phyloP scores from a whole-genome alignment of 2,329 filamentous ascomycete species.

The Aspergillus hortae region DNA sequence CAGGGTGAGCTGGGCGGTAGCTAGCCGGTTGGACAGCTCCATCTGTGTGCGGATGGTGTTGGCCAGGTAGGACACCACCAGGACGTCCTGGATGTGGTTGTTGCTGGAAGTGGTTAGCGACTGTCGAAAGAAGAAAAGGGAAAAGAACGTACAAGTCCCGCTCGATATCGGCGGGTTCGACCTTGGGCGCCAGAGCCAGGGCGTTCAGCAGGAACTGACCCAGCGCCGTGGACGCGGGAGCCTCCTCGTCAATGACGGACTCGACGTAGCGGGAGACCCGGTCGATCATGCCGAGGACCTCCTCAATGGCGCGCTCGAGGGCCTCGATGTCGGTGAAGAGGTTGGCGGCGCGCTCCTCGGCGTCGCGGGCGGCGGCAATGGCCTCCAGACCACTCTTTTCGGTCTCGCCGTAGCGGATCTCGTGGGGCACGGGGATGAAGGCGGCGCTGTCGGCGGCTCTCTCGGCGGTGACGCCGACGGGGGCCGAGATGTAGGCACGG shows the following conservation, averaged over 20 bases:
- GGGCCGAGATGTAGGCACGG: slow-evolving; percentile 90
- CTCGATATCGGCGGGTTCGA: slow-evolving; percentile 85
- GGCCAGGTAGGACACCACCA: slow-evolving; percentile 95
- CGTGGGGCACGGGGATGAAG: slow-evolving; percentile 95
- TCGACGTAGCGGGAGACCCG: slow-evolving; percentile 89
- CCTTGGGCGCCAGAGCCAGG: slow-evolving; percentile 89
- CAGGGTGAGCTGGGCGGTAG: slow-evolving; percentile 67
- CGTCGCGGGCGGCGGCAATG: slow-evolving; percentile 76
- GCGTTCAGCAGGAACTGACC: slow-evolving; percentile 95
- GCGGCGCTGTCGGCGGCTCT: slow-evolving; percentile 92
- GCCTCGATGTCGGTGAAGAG: slow-evolving; percentile 86
- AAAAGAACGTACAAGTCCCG: slow-evolving; percentile 70
- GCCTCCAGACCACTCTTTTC: slow-evolving; percentile 76
- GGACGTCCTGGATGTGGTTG: slow-evolving; percentile 98
- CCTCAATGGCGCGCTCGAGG: slow-evolving; percentile 79
- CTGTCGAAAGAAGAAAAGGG: not conserved
- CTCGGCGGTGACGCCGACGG: slow-evolving; percentile 91
- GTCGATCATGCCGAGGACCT: slow-evolving; percentile 85
- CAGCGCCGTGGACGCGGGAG: slow-evolving; percentile 81
- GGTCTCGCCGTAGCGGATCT: slow-evolving; percentile 81
- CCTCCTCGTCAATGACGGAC: slow-evolving; percentile 83
- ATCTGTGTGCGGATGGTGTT: slow-evolving; percentile 99
- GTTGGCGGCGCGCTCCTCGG: slow-evolving; percentile 67
- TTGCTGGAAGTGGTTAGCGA: slow-evolving; percentile 56
- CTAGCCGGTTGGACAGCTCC: slow-evolving; percentile 91